Conservation (phyloP, 164 flowering plant species). For the Saururus chinensis region DNA sequence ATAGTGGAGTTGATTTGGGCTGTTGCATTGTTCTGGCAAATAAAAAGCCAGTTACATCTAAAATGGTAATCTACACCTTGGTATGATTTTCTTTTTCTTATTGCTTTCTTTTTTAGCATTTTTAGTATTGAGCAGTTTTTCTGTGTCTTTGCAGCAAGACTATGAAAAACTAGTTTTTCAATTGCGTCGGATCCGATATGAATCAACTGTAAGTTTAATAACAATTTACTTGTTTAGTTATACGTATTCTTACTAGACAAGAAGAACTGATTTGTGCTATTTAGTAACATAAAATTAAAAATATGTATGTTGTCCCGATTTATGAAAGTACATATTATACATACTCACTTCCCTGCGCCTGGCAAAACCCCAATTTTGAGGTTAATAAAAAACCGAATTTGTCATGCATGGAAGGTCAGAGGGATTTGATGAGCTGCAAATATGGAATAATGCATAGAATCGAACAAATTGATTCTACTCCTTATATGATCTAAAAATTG, state of each 20-base stretch:
- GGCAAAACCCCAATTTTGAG: background rate
- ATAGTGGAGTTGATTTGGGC: conserved; percentile 41
- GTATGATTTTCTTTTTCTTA: background rate
- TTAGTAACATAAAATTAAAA: too few species aligned
- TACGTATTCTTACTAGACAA: background rate
- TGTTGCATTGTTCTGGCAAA: conserved; percentile 83
- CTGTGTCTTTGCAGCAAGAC: conserved; percentile 43
- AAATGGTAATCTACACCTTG: conserved; percentile 33
- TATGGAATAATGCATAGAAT: too few species aligned
- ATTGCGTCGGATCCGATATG: conserved; percentile 67
- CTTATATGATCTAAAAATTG: background rate
- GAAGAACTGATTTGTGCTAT: too few species aligned
- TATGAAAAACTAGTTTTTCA: conserved; percentile 56
- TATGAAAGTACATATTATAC: background rate
- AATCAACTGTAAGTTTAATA: conserved; percentile 70
- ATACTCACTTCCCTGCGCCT: background rate
- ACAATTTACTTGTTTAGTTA: background rate
- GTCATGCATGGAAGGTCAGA: too few species aligned
- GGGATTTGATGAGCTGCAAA: too few species aligned
- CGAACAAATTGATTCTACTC: background rate
- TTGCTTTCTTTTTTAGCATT: background rate
- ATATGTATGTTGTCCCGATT: background rate
- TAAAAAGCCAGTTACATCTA: conserved; percentile 77
- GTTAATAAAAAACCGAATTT: too few species aligned
- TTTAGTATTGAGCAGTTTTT: background rate